Conservation (phyloP, 139 green algal genomes). For the Diplosphaera chodatii region DNA sequence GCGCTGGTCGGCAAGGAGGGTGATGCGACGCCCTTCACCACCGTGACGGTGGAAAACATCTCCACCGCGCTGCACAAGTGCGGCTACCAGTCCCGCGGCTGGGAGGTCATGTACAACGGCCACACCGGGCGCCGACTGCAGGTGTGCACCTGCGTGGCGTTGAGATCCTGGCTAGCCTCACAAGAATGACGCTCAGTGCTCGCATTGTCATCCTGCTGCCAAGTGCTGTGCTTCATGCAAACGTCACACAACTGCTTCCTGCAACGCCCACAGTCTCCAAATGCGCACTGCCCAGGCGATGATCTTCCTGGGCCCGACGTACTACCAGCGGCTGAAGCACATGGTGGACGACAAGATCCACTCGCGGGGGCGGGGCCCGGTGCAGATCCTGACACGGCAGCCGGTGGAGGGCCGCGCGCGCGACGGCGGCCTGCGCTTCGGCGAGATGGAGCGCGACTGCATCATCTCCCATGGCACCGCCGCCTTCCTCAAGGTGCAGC, state of each 20-base stretch:
- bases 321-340: constrained; percentile 99
- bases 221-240: too few species aligned
- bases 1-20: constrained; percentile 81
- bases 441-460: constrained; percentile 98
- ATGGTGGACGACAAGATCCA: constrained; percentile 99
- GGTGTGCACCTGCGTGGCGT: background rate
- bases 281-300: constrained; percentile 13
- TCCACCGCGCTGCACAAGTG: constrained; percentile 76
- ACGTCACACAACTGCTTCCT: too few species aligned
- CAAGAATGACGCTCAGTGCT: too few species aligned
- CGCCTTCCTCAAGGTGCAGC: constrained; percentile 68
- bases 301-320: constrained; percentile 97
- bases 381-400: constrained; percentile 94
- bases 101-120: constrained; percentile 96
- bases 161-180: too few species aligned
- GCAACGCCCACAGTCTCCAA: too few species aligned
- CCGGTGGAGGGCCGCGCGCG: constrained; percentile 90
- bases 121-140: constrained; percentile 76
- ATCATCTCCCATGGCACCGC: constrained; percentile 87
- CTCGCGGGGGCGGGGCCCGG: constrained; percentile 71
- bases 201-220: too few species aligned
- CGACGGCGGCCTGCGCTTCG: constrained; percentile 95
- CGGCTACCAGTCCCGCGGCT: constrained; percentile 81
- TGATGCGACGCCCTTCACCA: constrained; percentile 97
- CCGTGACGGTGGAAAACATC: constrained; percentile 94